These are phyloP conservation scores for Carpediemonas membranifera DNA, from an alignment of 78 protist species.

Conservation along the genomic window DNA sequence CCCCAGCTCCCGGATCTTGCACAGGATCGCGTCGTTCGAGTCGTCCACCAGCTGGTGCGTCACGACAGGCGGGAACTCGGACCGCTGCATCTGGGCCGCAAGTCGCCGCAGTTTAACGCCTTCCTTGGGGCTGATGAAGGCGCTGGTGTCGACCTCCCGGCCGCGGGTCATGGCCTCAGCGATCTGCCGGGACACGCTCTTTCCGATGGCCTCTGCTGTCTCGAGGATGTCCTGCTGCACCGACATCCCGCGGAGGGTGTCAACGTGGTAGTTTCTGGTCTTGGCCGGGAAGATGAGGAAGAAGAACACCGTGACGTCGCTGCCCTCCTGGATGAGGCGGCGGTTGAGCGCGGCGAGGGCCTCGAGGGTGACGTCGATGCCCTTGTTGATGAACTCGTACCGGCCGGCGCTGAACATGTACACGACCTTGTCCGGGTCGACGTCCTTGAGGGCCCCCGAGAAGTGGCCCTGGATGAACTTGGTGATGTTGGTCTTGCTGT, in stretches of 20 bases:
- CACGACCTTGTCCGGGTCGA: slow-evolving; percentile 60
- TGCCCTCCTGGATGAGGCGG: slow-evolving; percentile 29
- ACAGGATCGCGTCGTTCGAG: slow-evolving; percentile 8
- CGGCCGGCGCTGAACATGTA: slow-evolving; percentile 70
- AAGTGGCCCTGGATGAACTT: slow-evolving; percentile 65
- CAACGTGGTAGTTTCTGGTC: slow-evolving; percentile 51
- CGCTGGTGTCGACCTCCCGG: slow-evolving; percentile 28
- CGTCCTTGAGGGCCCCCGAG: slow-evolving; percentile 43
- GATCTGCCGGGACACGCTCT: slow-evolving; percentile 32
- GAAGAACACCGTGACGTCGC: slow-evolving; percentile 46
- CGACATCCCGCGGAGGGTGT: slow-evolving; percentile 51
- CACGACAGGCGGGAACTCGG: slow-evolving; percentile 52
- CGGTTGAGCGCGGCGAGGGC: slow-evolving; percentile 49
- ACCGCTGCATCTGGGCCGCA: slow-evolving; percentile 23
- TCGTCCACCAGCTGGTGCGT: slow-evolving; percentile 66
- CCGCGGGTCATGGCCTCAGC: slow-evolving; percentile 45
- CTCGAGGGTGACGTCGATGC: slow-evolving; percentile 54
- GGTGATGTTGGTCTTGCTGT: background rate
- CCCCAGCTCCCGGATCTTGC: slow-evolving; percentile 1
- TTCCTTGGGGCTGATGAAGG: slow-evolving; percentile 29
- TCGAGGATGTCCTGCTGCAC: no score
- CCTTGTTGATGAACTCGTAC: slow-evolving; percentile 59
- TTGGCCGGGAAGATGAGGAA: slow-evolving; percentile 56
- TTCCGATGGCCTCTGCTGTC: slow-evolving; percentile 26
- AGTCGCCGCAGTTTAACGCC: slow-evolving; percentile 42